These are phyloP conservation scores for Pestalotiopsis sp. DNA, from an alignment of 2,329 filamentous ascomycete species.

Conservation along the genomic window DNA sequence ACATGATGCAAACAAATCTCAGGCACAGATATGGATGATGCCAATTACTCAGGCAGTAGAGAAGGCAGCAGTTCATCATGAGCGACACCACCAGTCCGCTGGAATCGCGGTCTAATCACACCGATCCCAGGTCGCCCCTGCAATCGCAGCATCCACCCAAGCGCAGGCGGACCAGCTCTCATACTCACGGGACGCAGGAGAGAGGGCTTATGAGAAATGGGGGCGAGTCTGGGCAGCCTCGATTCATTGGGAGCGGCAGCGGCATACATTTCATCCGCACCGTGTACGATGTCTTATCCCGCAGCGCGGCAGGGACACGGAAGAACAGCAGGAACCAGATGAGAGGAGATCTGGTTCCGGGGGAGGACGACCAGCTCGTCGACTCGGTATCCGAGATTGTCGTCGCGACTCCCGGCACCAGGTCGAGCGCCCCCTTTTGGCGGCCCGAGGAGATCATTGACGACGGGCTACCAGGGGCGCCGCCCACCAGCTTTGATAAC, in stretches of 20 bases:
- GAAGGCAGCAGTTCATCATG: not conserved
- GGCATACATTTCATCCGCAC: slow-evolving; percentile 62
- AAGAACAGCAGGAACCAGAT: slow-evolving; percentile 26
- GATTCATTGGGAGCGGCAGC: slow-evolving; percentile 59
- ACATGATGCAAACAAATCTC: not conserved
- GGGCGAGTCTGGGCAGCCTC: slow-evolving; percentile 47
- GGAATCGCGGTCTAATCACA: slow-evolving; percentile 1
- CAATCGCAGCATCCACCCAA: not conserved
- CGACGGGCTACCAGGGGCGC: slow-evolving; percentile 1
- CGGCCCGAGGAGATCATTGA: slow-evolving; percentile 35
- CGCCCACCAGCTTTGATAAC: slow-evolving; percentile 44
- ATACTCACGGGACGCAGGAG: slow-evolving; percentile 9
- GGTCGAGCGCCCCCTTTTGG: slow-evolving; percentile 33
- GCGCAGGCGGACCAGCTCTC: slow-evolving; percentile 1
- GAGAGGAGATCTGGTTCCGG: slow-evolving; percentile 50
- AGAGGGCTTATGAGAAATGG: slow-evolving; percentile 53
- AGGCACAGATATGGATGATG: too few relatives aligned
- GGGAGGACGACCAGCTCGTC: slow-evolving; percentile 56
- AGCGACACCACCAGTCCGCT: not conserved
- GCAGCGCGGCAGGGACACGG: slow-evolving; percentile 25
- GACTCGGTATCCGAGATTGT: slow-evolving; percentile 13
- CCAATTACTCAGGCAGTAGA: too few relatives aligned
- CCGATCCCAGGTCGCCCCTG: slow-evolving; percentile 2
- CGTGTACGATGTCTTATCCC: slow-evolving; percentile 52
- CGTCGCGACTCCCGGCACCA: slow-evolving; percentile 21